Percentiles rank a stretch among this genome's conserved stretches.
These are phyloP conservation scores for Cytospora paraplurivora DNA, from an alignment of 2,329 filamentous ascomycete genomes.

Conservation along the genomic window DNA sequence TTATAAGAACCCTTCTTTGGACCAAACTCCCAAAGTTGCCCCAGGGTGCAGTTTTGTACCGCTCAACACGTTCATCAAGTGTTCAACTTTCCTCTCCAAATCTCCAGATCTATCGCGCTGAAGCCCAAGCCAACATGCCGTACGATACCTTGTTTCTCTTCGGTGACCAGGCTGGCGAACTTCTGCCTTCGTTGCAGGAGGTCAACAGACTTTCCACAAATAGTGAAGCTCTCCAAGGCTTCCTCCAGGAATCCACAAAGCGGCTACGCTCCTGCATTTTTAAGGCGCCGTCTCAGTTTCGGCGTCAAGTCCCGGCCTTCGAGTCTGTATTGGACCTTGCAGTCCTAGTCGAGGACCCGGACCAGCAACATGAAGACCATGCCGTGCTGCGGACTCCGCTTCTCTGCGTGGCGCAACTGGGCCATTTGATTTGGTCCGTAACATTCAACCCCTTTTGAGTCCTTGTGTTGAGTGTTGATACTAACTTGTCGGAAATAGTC, in stretches of 20 bases:
- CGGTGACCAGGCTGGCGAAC: constrained; percentile 28
- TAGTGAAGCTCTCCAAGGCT: background rate
- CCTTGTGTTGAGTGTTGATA: too few relatives aligned
- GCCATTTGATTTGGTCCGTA: background rate
- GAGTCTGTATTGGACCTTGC: background rate
- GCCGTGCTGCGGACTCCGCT: background rate
- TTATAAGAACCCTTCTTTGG: too few relatives aligned
- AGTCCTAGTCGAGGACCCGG: background rate
- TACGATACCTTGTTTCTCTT: constrained; percentile 23
- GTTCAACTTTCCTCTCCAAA: too few relatives aligned
- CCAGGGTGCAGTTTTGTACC: too few relatives aligned
- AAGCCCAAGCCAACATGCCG: constrained; percentile 15
- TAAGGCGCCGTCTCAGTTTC: background rate
- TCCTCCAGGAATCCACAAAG: background rate
- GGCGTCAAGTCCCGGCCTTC: background rate
- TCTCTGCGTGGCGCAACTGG: background rate
- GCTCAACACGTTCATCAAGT: too few relatives aligned
- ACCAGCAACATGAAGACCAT: background rate
- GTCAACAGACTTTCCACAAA: constrained; percentile 12
- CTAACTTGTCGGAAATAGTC: background rate
- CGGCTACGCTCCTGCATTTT: background rate
- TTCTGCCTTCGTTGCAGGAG: constrained; percentile 22
- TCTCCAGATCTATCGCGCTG: background rate
- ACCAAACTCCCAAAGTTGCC: too few relatives aligned
- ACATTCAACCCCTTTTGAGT: background rate